A percentile compares a stretch with the other conserved stretches of the same genome.
These are phyloP conservation scores for Malus hybrid DNA, from an alignment of 331 rosid genomes.

Conservation along the genomic window DNA sequence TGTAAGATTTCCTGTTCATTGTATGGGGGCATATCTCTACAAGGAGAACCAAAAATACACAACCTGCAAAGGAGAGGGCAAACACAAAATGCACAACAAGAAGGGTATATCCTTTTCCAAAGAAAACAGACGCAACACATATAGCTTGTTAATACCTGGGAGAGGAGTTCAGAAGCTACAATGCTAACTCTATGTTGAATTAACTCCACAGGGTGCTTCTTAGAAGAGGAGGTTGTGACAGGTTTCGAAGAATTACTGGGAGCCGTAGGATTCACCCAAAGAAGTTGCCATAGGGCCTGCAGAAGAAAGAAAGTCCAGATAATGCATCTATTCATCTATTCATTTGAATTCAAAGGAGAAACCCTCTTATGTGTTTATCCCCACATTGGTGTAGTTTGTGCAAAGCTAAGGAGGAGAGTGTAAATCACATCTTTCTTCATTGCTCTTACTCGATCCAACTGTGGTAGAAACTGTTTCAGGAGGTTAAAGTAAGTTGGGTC, in stretches of 20 bases:
- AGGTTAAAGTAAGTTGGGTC: too few species aligned
- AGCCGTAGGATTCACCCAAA: conserved; percentile 72
- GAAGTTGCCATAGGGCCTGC: conserved; percentile 98
- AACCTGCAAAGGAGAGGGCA: background rate
- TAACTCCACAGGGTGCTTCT: conserved; percentile 59
- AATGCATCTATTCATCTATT: background rate
- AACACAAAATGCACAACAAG: background rate
- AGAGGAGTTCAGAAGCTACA: conserved; percentile 84
- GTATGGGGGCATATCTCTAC: background rate
- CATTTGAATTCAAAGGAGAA: background rate
- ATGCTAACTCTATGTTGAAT: conserved; percentile 77
- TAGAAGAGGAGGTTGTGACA: conserved; percentile 24
- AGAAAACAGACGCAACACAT: background rate
- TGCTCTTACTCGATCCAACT: too few species aligned
- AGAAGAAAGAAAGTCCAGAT: conserved; percentile 18
- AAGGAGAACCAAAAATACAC: conserved; percentile 5
- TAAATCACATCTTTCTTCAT: too few species aligned
- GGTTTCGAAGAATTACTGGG: conserved; percentile 43
- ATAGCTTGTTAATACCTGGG: conserved; percentile 56
- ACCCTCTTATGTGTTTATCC: background rate
- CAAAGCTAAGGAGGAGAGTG: too few species aligned
- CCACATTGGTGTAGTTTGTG: too few species aligned
- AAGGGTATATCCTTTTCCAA: conserved; percentile 7
- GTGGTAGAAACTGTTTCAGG: too few species aligned
- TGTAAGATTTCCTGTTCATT: background rate